Evolutionary conservation across 1,139 yeast species (phyloP).

Genomic region (Sugiyamaella neomexicana): DNA sequence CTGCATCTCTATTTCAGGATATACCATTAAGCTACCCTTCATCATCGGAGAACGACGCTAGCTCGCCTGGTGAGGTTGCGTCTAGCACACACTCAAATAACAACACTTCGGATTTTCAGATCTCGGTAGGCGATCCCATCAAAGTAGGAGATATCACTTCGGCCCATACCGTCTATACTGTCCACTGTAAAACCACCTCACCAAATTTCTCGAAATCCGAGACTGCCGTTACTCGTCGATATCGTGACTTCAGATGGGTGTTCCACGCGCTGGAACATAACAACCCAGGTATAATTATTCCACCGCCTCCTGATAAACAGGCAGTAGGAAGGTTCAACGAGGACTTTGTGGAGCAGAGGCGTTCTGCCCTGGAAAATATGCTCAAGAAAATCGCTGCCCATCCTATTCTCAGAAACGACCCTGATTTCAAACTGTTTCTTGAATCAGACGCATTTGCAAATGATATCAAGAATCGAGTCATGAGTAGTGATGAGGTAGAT

Average conservation of each 20-base stretch:
- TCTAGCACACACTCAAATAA: neutral
- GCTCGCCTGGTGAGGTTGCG: neutral
- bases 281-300: conserved; percentile 88
- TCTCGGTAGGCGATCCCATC: conserved; percentile 85
- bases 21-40: conserved; percentile 20
- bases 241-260: conserved; percentile 82
- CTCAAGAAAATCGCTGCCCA: conserved; percentile 62
- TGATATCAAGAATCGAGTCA: conserved; percentile 44
- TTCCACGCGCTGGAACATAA: conserved; percentile 83
- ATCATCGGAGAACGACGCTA: conserved; percentile 1
- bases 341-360: conserved; percentile 81
- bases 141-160: conserved; percentile 88
- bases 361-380: conserved; percentile 89
- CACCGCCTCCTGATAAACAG: conserved; percentile 97
- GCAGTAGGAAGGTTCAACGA: conserved; percentile 86
- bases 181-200: conserved; percentile 56
- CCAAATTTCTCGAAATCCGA: conserved; percentile 43
- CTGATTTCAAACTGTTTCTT: conserved; percentile 75
- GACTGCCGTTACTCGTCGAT: conserved; percentile 66
- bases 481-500: conserved; percentile 31
- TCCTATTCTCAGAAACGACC: conserved; percentile 61
- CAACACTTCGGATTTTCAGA: conserved; percentile 43
- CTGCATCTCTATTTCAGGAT: conserved; percentile 19
- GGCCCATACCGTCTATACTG: conserved; percentile 86
- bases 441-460: conserved; percentile 67